Conservation (phyloP, 2,329 filamentous ascomycete genomes). For the Sporothrix pseudoabietina region DNA sequence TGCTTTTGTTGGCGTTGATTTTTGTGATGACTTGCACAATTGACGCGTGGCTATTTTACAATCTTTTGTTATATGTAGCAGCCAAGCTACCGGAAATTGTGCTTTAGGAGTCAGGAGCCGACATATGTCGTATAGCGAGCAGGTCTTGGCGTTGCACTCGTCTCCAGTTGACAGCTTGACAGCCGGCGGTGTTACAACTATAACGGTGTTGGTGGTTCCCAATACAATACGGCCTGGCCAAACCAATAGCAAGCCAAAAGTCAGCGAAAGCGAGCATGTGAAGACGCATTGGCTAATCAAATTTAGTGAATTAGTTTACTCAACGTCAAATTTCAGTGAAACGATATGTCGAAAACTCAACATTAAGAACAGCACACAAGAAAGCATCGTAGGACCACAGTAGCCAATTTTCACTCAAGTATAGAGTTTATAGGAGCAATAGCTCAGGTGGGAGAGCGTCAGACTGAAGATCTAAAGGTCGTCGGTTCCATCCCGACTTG, state of each 20-base stretch:
- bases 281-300: not conserved
- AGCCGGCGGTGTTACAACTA: not conserved
- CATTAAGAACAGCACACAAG: not conserved
- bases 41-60: not conserved
- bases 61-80: not conserved
- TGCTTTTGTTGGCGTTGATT: too few relatives aligned
- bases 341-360: not conserved
- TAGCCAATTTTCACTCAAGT: not conserved
- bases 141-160: not conserved
- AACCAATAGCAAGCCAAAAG: not conserved
- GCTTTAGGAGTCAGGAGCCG: not conserved
- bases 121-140: not conserved
- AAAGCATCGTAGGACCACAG: not conserved
- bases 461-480: slow-evolving; percentile 24
- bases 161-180: not conserved
- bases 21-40: not conserved
- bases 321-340: not conserved
- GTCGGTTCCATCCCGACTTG: slow-evolving; percentile 24
- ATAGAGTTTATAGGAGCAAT: not conserved
- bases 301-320: not conserved
- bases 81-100: not conserved
- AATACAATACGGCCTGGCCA: not conserved
- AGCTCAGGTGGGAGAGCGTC: slow-evolving; percentile 23
- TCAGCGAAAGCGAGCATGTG: not conserved
- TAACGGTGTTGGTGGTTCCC: not conserved